phyloP scores from a whole-genome alignment of 257 asterid species.

The Anisodus acutangulus region DNA sequence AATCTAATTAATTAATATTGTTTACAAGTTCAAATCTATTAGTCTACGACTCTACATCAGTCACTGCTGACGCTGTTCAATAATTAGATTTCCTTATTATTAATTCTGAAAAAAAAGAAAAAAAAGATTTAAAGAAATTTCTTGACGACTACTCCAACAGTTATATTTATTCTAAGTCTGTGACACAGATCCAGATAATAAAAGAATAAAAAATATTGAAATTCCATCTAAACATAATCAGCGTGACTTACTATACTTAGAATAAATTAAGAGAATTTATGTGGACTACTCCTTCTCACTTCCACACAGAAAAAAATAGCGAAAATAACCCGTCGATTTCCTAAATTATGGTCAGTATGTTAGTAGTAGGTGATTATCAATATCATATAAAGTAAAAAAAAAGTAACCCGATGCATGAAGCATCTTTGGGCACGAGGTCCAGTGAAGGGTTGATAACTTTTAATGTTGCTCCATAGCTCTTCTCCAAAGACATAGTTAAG shows the following conservation, averaged over 20 bases:
- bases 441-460: not conserved
- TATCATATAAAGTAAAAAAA: not conserved
- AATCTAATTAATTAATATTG: not conserved
- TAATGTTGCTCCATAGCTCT: not conserved
- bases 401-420: not conserved
- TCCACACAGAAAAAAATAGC: not conserved
- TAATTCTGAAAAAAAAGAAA: not conserved
- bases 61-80: not conserved
- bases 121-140: not conserved
- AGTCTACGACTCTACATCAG: not conserved
- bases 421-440: too few species aligned
- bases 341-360: not conserved
- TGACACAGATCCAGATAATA: not conserved
- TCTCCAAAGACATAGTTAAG: not conserved
- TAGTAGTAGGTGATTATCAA: too few species aligned
- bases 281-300: not conserved
- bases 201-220: not conserved
- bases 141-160: conserved; percentile 18
- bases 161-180: not conserved
- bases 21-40: not conserved
- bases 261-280: not conserved
- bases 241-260: not conserved
- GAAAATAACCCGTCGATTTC: not conserved
- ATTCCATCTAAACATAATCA: not conserved
- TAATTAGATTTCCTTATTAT: not conserved